Conservation (phyloP, 2,329 filamentous ascomycete species). For the Albophoma yamanashiensis region DNA sequence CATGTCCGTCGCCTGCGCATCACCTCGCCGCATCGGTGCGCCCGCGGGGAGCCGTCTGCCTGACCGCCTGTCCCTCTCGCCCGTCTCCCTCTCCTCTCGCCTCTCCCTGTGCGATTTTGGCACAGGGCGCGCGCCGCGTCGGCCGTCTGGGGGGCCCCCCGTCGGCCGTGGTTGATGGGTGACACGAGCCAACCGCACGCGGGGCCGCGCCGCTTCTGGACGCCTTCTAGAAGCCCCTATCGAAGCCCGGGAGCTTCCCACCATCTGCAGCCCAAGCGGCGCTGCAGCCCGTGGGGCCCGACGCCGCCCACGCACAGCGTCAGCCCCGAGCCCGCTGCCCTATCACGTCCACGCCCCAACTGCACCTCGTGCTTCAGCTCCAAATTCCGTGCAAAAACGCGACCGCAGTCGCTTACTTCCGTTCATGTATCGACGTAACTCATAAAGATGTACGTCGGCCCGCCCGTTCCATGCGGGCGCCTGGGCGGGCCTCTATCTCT, state of each 20-base stretch:
- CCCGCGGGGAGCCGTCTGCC: background rate
- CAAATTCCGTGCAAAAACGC: background rate
- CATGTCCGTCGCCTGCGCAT: background rate
- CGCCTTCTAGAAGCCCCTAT: conserved; percentile 5
- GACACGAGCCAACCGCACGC: background rate
- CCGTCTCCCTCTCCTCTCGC: no score
- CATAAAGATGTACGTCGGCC: conserved; percentile 6
- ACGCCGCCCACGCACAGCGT: no score
- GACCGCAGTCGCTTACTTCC: background rate
- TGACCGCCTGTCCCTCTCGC: background rate
- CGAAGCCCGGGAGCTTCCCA: background rate
- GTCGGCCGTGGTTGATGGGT: no score
- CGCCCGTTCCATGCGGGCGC: conserved; percentile 4
- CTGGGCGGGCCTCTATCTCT: conserved; percentile 8
- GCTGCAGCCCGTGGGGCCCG: background rate
- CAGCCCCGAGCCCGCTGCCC: background rate
- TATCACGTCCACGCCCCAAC: background rate
- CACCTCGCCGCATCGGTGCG: background rate
- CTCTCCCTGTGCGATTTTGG: background rate
- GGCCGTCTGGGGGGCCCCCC: no score
- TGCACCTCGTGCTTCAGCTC: background rate
- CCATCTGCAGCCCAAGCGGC: background rate
- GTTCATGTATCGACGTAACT: conserved; percentile 3
- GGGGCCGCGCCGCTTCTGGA: conserved; percentile 2
- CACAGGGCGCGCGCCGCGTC: background rate